These are phyloP conservation scores for Medicago lupulina DNA, from an alignment of 306 rosid genomes.

Conservation along the genomic window DNA sequence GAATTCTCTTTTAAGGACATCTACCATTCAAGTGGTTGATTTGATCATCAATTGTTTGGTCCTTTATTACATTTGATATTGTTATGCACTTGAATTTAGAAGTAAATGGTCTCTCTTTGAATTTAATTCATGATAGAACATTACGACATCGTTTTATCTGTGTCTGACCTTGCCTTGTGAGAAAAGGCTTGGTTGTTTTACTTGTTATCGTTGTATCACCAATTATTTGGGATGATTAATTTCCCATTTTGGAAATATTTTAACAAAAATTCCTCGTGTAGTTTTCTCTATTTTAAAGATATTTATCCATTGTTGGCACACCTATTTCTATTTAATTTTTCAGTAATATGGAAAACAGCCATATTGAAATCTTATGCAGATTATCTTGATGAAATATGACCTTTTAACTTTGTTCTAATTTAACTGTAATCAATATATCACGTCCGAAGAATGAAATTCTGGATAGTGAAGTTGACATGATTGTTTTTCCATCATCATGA, in stretches of 20 bases:
- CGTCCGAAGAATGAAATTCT: slow-evolving; percentile 26
- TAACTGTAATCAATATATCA: slow-evolving; percentile 9
- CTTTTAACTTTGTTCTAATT: not conserved
- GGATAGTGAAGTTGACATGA: slow-evolving; percentile 16
- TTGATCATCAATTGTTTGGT: not conserved
- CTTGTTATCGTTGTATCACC: not conserved
- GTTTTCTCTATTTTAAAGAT: not conserved
- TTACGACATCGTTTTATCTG: not conserved
- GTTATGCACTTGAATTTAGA: slow-evolving; percentile 5
- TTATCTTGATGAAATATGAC: not conserved
- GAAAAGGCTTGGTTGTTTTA: not conserved
- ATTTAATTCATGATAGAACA: not conserved
- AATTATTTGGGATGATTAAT: not conserved
- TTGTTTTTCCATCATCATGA: not conserved
- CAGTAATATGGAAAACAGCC: no score
- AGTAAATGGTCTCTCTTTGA: not conserved
- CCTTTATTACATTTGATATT: slow-evolving; percentile 2
- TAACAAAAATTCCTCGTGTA: not conserved
- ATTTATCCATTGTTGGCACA: no score
- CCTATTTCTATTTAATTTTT: no score
- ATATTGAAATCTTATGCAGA: no score
- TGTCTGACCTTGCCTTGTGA: not conserved
- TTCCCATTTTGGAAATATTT: not conserved
- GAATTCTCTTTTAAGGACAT: slow-evolving; percentile 17
- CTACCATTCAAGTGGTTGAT: slow-evolving; percentile 15